Percentiles rank a stretch among this genome's conserved stretches.
These are phyloP conservation scores for Cytospora leucostoma DNA, from an alignment of 2,329 filamentous ascomycete genomes.

Conservation along the genomic window DNA sequence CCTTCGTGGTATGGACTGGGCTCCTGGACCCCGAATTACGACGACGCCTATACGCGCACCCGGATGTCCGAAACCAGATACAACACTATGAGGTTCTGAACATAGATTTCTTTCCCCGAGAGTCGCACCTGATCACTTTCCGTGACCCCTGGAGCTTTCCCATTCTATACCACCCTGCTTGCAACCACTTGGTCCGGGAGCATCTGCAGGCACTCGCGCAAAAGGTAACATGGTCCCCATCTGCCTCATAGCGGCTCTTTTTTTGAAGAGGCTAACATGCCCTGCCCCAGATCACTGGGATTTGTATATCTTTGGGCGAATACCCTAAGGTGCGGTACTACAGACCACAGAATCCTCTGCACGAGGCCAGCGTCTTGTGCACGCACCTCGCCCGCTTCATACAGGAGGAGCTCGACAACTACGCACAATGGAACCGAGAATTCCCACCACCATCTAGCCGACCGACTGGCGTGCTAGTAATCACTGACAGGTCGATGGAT, in stretches of 20 bases:
- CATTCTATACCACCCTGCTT: slow-evolving; percentile 84
- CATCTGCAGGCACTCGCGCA: slow-evolving; percentile 86
- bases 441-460: slow-evolving; percentile 80
- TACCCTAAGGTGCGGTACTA: slow-evolving; percentile 94
- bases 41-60: slow-evolving; percentile 72
- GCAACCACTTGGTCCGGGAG: slow-evolving; percentile 77
- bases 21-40: slow-evolving; percentile 71
- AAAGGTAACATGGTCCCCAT: slow-evolving; percentile 60
- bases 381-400: slow-evolving; percentile 87
- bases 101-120: slow-evolving; percentile 85
- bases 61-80: slow-evolving; percentile 70
- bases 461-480: slow-evolving; percentile 79
- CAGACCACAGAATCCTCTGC: slow-evolving; percentile 69
- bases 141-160: slow-evolving; percentile 96
- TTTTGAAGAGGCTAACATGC: slow-evolving; percentile 27
- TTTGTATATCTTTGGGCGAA: slow-evolving; percentile 91
- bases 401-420: slow-evolving; percentile 87
- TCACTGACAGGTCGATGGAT: slow-evolving; percentile 93
- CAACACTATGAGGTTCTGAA: slow-evolving; percentile 80
- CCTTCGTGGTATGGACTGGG: slow-evolving; percentile 82
- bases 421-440: slow-evolving; percentile 78
- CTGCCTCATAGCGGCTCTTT: not conserved
- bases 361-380: slow-evolving; percentile 87
- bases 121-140: slow-evolving; percentile 90
- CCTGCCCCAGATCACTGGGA: slow-evolving; percentile 67